Evolutionary conservation across 2,329 filamentous ascomycete genomes (phyloP).

Genomic region (Cladosporium sp.): DNA sequence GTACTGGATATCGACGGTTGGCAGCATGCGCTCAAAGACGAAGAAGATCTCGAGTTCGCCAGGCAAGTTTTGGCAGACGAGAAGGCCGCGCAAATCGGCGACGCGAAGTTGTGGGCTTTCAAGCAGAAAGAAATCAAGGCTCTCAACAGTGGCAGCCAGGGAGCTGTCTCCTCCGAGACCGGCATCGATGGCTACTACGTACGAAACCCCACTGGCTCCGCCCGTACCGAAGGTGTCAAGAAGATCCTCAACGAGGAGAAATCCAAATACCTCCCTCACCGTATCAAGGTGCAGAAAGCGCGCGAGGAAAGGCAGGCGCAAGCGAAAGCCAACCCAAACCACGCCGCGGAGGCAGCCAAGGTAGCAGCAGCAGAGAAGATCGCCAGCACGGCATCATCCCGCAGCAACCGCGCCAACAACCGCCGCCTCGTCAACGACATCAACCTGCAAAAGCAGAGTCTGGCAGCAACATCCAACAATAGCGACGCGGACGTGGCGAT

Average conservation of each 20-base stretch:
- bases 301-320: slow-evolving; percentile 86
- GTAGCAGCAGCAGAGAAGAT: slow-evolving; percentile 69
- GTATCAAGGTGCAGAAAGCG: slow-evolving; percentile 90
- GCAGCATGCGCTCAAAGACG: slow-evolving; percentile 65
- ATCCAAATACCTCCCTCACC: slow-evolving; percentile 95
- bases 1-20: slow-evolving; percentile 68
- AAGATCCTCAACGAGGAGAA: slow-evolving; percentile 97
- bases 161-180: slow-evolving; percentile 49
- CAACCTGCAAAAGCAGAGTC: slow-evolving; percentile 82
- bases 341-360: slow-evolving; percentile 63
- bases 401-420: slow-evolving; percentile 93
- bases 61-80: slow-evolving; percentile 47
- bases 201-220: slow-evolving; percentile 76
- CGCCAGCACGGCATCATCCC: slow-evolving; percentile 81
- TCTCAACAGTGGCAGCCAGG: slow-evolving; percentile 57
- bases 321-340: slow-evolving; percentile 60
- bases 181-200: slow-evolving; percentile 72
- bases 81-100: slow-evolving; percentile 48
- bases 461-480: slow-evolving; percentile 57
- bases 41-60: slow-evolving; percentile 60
- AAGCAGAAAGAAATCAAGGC: slow-evolving; percentile 69
- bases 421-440: slow-evolving; percentile 91
- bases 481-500: slow-evolving; percentile 81
- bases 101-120: slow-evolving; percentile 63
- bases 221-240: slow-evolving; percentile 88